Base-by-base conservation (phyloP, 148 eudicot species). In the Nepenthes mirabilis region DNA sequence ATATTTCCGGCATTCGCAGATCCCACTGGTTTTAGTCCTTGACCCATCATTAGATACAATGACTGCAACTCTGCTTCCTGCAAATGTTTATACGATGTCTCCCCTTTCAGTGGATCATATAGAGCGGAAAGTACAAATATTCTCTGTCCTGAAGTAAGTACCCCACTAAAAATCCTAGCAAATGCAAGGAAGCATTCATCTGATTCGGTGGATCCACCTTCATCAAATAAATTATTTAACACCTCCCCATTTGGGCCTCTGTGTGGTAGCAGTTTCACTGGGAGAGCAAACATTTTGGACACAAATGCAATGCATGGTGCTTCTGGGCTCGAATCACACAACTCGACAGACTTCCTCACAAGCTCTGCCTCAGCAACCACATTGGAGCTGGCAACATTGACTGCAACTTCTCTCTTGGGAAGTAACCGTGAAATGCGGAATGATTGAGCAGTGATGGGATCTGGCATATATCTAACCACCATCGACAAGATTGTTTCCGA, bases 111-210 rank as follows among this genome's bases (percentile, higher is more conserved):
- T 10, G 98, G 96, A 70, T 93, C 98, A 74, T 93, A 88, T 47
- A 88, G 65, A 61, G 98, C 86, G 61, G 95, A 83, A 70, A 93
- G 86, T 56, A 93, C 95, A 70, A 61, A 86, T 35, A 93, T 64
- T 62, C 73, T 82, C 70, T 86, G 91, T 47, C 96, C 87, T 43
- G 77, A 36, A 58, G 57, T 58, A 57, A 91, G 82, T 59, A 74
- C 86, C 43, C 98, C 98, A 56, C 98, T 91, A 60, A 93, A 93
- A 60, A 88, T 70, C 70, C 98, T 78, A 48, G 98, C 95, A 79
- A 93, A 93, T 53, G 98, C 98, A 67, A 93, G 93, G 67, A 93
- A 93, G 45, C 98, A 93, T 70, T 88, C 98, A 53, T 87, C 96
- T 12, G 91, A 77, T 5, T 83, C 91, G 55, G 74, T 68, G 37